Base-by-base conservation (phyloP, 1,284 basidiomycete genomes). In the Somion occarium region DNA sequence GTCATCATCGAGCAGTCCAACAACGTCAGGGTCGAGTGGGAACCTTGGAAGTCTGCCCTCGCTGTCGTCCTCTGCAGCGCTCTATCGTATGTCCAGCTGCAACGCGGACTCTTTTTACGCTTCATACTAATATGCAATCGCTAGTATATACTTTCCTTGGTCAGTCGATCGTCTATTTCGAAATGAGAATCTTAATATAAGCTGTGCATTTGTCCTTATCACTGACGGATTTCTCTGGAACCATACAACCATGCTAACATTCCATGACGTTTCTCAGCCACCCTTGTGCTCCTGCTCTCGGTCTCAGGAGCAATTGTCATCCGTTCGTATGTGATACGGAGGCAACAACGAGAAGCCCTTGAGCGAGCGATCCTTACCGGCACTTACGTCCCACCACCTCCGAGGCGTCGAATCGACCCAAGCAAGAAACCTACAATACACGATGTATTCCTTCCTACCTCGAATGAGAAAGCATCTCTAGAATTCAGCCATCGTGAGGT, bases 361-460 rank as follows among this genome's bases (percentile, higher is more conserved):
- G 80, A 78, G 44, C 79, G 83, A 52, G 81, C 83, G 12, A 82
- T 85, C 56, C 71, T 74, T 23, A 78, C 80, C 54, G 83, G 82
- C 15, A 79, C 81, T 3, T 82, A 75, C 73, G 54, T 77, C 15
- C 75, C 77, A 1, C 45, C 51, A 15, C 27, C 49, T 18, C 48
- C 48, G 11, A 22, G 18, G 39, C 7, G 37, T 11, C 26, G 30
- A 13, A 39, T 47, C 24, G 44, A 45, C 23, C n/a, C 45, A 9
- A 53, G 50, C 38, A 51, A 51, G 13, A 60, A 56, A 39, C 63
- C 62, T 37, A 53, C 42, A 39, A 53, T 64, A 46, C 55, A 53
- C 23, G 57, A 64, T 25, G 55, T 61, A n/a, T n/a, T n/a, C n/a
- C n/a, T n/a, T n/a, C n/a, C n/a, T n/a, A n/a, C n/a, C n/a, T n/a